These are phyloP conservation scores for Globisporangium perplexum DNA, from an alignment of 352 stramenopile genomes.

Conservation along the genomic window DNA sequence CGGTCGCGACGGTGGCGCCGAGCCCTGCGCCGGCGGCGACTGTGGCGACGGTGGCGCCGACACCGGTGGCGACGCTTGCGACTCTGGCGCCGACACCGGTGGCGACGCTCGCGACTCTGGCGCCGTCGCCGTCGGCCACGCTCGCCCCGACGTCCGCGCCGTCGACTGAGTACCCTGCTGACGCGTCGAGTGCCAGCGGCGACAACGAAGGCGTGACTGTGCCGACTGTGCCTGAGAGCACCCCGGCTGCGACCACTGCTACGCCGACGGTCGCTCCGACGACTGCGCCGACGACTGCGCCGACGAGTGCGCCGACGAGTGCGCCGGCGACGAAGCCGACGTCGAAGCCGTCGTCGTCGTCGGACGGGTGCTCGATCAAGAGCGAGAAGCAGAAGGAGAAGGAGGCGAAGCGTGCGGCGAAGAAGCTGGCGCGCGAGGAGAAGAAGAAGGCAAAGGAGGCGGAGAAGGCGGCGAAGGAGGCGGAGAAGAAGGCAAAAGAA, in stretches of 20 bases:
- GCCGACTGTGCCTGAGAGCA: conserved; percentile 4
- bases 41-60: neutral
- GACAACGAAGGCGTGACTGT: neutral
- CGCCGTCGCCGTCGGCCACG: neutral
- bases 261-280: conserved; percentile 4
- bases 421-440: neutral
- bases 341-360: neutral
- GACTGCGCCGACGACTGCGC: conserved; percentile 7
- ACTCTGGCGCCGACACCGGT: neutral
- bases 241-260: conserved; percentile 2
- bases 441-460: conserved; percentile 1
- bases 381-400: neutral
- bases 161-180: neutral
- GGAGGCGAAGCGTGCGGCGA: neutral
- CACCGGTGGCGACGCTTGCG: neutral
- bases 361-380: neutral
- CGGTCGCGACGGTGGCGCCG: neutral
- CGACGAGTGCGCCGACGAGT: conserved; percentile 11
- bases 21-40: no score
- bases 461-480: neutral
- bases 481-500: neutral
- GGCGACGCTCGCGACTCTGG: neutral
- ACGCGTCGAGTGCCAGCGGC: neutral
- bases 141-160: neutral
- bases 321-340: conserved; percentile 5